Evolutionary conservation across 176 grass and related monocot genomes (phyloP), one percentile per base, ranked within the genome.

Genomic region (Canna indica): DNA sequence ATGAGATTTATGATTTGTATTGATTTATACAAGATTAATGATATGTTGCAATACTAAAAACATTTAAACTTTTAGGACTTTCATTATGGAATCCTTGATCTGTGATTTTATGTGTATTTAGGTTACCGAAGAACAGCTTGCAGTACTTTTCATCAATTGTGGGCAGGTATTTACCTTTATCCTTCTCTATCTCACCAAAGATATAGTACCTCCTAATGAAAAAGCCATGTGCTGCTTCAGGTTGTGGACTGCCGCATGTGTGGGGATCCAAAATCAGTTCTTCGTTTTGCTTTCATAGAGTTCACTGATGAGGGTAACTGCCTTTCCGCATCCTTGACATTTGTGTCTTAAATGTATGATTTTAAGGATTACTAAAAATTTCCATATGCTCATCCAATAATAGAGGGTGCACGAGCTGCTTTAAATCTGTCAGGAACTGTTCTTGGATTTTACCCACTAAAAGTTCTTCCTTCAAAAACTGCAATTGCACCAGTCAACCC

Each of bases 221-320:
- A 38, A 22, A 32, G n/a, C n/a, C 70, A 50, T 48, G 26, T 31
- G 27, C 66, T 77, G 73, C 24, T 81, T 26, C 80, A 99, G 89
- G 94, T 99, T 75, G 94, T 99, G 74, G 94, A 99, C 47, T 99
- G 94, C 69, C 94, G 94, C 59, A 88, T 99, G 82, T 99, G 94
- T 76, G 94, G 94, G 50, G 94, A 99, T 67, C 94, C 94, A 31
- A 99, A 99, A 71, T 93, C 94, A 41, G 94, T 99, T 71, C 94
- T 99, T 74, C 94, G 94, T 57, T 99, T 99, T 78, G 94, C 94
- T 80, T 99, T 99, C 47, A 99, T 99, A 84, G 94, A 99, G 80
- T 99, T 99, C 71, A 99, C 94, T 78, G 94, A 99, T 83, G 94
- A 93, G 73, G 94, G 90, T 99, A 88, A 82, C 63, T 77, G n/a